Percentiles rank a stretch among this genome's conserved stretches.
These are phyloP conservation scores for Claviceps humidiphila DNA, from an alignment of 2,329 filamentous ascomycete species.

Conservation along the genomic window DNA sequence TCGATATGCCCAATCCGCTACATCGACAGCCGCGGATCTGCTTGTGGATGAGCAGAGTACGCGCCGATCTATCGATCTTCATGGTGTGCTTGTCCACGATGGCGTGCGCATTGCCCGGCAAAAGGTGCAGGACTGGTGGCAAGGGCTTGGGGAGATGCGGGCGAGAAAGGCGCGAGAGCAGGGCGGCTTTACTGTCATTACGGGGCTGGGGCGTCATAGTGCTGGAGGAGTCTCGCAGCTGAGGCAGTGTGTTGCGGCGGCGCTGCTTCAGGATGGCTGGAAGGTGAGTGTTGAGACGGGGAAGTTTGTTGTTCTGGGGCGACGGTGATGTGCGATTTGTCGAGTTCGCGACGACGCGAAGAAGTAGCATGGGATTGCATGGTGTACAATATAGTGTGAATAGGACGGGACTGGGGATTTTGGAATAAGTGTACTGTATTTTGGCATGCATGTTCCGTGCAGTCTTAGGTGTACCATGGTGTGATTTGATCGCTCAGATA, in stretches of 20 bases:
- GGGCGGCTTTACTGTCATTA: slow-evolving; percentile 58
- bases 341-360: not conserved
- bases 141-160: slow-evolving; percentile 50
- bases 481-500: too few relatives aligned
- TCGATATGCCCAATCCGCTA: slow-evolving; percentile 41
- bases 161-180: slow-evolving; percentile 32
- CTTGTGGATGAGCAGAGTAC: slow-evolving; percentile 57
- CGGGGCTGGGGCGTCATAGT: slow-evolving; percentile 69
- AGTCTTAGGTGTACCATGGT: too few relatives aligned
- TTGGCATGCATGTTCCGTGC: not conserved
- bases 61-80: slow-evolving; percentile 54
- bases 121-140: slow-evolving; percentile 64
- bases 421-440: not conserved
- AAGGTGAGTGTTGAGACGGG: slow-evolving; percentile 62
- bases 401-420: not conserved
- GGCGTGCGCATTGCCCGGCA: slow-evolving; percentile 65
- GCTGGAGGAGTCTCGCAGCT: slow-evolving; percentile 62
- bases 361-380: not conserved
- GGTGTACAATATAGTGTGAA: too few relatives aligned
- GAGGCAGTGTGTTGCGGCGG: slow-evolving; percentile 66
- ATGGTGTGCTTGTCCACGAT: slow-evolving; percentile 70
- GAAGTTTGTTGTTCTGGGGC: slow-evolving; percentile 55
- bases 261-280: slow-evolving; percentile 70
- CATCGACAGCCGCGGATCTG: slow-evolving; percentile 54
- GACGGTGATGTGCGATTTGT: slow-evolving; percentile 14